These are phyloP conservation scores for Pleurotus eryngii DNA, from an alignment of 768 basidiomycete genomes.

Conservation along the genomic window DNA sequence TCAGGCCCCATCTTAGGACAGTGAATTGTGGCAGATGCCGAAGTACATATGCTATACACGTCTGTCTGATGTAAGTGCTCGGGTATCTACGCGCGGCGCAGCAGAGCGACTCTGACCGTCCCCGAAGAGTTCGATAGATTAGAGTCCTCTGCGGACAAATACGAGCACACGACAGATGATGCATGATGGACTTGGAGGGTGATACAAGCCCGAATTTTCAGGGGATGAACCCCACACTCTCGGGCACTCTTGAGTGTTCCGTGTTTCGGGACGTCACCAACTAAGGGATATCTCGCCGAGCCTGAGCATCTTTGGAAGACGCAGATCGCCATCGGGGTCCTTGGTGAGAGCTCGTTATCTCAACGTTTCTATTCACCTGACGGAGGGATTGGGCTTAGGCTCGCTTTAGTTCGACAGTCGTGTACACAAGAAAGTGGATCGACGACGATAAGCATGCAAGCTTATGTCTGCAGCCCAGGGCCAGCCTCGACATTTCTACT, in stretches of 20 bases:
- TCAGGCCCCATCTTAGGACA: not conserved
- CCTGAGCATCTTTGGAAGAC: not conserved
- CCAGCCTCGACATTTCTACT: not conserved
- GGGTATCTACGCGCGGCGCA: not conserved
- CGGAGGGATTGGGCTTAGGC: not conserved
- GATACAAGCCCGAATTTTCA: not conserved
- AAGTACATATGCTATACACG: not conserved
- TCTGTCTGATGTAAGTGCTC: not conserved
- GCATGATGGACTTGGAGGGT: not conserved
- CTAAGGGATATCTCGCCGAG: not conserved
- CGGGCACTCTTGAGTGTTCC: not conserved
- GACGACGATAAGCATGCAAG: not conserved
- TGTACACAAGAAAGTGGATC: not conserved
- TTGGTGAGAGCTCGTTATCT: not conserved
- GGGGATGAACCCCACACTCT: not conserved
- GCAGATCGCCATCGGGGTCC: not conserved
- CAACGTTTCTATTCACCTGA: not conserved
- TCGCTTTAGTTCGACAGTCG: not conserved
- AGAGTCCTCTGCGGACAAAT: no score
- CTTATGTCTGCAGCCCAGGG: not conserved
- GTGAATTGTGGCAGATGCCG: not conserved
- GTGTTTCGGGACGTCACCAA: not conserved
- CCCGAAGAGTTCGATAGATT: no score
- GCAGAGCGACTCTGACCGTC: no score
- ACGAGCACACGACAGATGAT: not conserved